Evolutionary conservation across 441 rosid species (phyloP).

Genomic region (Bruguiera hainesii): DNA sequence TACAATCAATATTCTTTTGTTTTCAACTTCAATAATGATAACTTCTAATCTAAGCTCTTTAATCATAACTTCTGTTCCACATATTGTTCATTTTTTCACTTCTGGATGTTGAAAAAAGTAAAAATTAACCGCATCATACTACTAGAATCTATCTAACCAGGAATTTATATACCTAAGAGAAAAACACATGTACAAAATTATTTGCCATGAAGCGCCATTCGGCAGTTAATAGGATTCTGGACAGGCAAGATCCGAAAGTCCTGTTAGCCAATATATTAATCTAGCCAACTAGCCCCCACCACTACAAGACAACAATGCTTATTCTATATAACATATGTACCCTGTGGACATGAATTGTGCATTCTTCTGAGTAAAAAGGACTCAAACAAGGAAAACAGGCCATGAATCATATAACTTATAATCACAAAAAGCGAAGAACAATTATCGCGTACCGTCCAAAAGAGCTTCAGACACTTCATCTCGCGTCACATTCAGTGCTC

Average conservation of each 20-base stretch:
- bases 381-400: background rate
- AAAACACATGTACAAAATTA: background rate
- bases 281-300: too few relatives aligned
- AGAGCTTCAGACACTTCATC: constrained; percentile 98
- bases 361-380: too few relatives aligned
- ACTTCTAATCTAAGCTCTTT: constrained; percentile 21
- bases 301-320: too few relatives aligned
- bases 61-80: constrained; percentile 9
- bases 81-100: background rate
- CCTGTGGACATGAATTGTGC: too few relatives aligned
- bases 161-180: too few relatives aligned
- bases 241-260: too few relatives aligned
- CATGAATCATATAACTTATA: background rate
- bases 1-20: constrained; percentile 5
- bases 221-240: too few relatives aligned
- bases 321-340: too few relatives aligned
- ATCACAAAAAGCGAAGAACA: constrained; percentile 11
- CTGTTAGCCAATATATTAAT: too few relatives aligned
- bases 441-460: constrained; percentile 59
- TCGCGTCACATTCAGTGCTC: constrained; percentile 89
- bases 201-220: background rate
- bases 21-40: constrained; percentile 17
- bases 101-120: background rate
- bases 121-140: too few relatives aligned
- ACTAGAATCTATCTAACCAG: too few relatives aligned